Conservation (phyloP, 2,329 filamentous ascomycete species). For the Fusarium napiforme region DNA sequence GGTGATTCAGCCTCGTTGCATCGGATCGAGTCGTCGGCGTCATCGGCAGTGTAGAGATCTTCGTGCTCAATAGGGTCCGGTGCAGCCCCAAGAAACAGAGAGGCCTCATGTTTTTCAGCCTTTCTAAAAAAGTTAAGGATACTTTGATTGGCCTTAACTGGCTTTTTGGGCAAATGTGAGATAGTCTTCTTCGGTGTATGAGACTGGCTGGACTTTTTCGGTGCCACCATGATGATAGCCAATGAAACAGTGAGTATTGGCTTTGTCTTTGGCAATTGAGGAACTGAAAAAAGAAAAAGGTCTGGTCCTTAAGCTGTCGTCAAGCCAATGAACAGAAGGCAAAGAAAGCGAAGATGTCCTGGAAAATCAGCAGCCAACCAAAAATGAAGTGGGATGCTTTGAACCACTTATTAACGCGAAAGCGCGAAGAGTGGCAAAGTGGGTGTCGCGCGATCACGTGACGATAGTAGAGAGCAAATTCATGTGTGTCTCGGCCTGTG, state of each 20-base stretch:
- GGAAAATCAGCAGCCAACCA: neutral
- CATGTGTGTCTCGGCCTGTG: neutral
- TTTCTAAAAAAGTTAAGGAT: conserved; percentile 83
- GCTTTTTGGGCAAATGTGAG: conserved; percentile 47
- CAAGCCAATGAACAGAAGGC: neutral
- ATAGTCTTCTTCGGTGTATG: conserved; percentile 49
- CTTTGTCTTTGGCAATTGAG: neutral
- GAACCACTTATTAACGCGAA: conserved; percentile 31
- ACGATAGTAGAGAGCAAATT: neutral
- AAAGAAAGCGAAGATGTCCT: neutral
- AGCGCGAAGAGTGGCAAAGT: conserved; percentile 31
- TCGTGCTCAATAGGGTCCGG: conserved; percentile 36
- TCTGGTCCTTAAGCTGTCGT: neutral
- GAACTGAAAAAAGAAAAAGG: neutral
- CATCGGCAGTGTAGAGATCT: conserved; percentile 45
- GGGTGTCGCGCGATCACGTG: conserved; percentile 50
- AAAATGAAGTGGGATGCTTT: conserved; percentile 34
- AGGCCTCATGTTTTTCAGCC: conserved; percentile 66
- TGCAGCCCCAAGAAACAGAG: conserved; percentile 62
- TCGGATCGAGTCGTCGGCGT: conserved; percentile 44
- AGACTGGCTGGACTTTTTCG: conserved; percentile 48
- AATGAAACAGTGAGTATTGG: neutral
- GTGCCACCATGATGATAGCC: conserved; percentile 47
- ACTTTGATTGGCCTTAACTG: conserved; percentile 66
- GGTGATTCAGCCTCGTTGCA: conserved; percentile 51